Conservation (phyloP, 108 stramenopile species). For the Nitzschia sp. region DNA sequence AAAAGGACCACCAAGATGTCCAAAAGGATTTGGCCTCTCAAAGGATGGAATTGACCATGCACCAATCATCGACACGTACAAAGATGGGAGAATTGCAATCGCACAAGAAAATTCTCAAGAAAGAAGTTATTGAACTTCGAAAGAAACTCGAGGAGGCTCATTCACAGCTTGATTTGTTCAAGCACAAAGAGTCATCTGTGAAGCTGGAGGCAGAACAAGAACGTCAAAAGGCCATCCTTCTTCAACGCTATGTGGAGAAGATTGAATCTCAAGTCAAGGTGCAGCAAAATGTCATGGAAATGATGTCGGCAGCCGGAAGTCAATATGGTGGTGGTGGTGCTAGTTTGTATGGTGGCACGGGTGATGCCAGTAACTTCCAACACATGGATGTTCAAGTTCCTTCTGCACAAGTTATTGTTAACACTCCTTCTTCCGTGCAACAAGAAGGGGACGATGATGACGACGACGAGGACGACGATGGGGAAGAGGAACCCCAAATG, state of each 20-base stretch:
- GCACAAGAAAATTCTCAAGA: conserved; percentile 86
- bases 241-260: conserved; percentile 78
- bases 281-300: conserved; percentile 90
- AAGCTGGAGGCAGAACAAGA: conserved; percentile 58
- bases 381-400: conserved; percentile 11
- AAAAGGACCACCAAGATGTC: conserved; percentile 62
- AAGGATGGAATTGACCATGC: conserved; percentile 80
- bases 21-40: conserved; percentile 73
- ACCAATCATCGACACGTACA: conserved; percentile 65
- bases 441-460: conserved; percentile 30
- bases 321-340: conserved; percentile 42
- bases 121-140: conserved; percentile 81
- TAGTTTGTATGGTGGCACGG: conserved; percentile 17
- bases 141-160: conserved; percentile 70
- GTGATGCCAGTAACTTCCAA: background rate
- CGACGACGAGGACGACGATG: conserved; percentile 14
- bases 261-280: conserved; percentile 85
- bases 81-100: conserved; percentile 69
- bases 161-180: conserved; percentile 52
- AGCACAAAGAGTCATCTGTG: conserved; percentile 54
- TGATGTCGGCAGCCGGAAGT: conserved; percentile 66
- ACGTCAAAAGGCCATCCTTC: conserved; percentile 61
- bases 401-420: conserved; percentile 16
- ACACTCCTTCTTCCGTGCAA: conserved; percentile 26
- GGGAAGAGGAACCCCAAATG: conserved; percentile 19